A percentile compares a stretch with the other conserved stretches of the same genome.
phyloP scores from a whole-genome alignment of 371 early-diverging fungal species.

The Rhizopus delemar region DNA sequence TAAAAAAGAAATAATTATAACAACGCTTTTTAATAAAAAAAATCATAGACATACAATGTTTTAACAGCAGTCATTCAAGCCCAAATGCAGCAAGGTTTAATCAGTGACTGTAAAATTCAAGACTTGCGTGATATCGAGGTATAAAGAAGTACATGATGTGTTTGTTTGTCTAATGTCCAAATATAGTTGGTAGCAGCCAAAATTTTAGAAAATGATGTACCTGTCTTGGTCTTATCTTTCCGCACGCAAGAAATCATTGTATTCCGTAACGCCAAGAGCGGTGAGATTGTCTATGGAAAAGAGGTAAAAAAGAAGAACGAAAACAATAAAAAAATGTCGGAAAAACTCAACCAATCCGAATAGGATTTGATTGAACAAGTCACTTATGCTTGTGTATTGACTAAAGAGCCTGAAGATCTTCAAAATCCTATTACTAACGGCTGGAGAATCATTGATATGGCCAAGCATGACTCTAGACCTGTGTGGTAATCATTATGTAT shows the following conservation, averaged over 20 bases:
- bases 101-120: conserved; percentile 90
- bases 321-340: neutral
- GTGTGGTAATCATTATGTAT: conserved; percentile 53
- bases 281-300: conserved; percentile 84
- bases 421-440: conserved; percentile 87
- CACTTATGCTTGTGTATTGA: conserved; percentile 85
- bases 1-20: conserved; percentile 16
- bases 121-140: conserved; percentile 91
- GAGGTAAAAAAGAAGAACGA: conserved; percentile 50
- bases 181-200: conserved; percentile 73
- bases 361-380: conserved; percentile 86
- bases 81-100: conserved; percentile 83
- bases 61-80: conserved; percentile 85
- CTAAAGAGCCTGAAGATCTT: conserved; percentile 84
- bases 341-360: neutral
- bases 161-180: neutral
- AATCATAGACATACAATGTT: conserved; percentile 77
- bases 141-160: conserved; percentile 13
- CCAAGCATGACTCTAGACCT: conserved; percentile 74
- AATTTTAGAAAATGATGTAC: conserved; percentile 89
- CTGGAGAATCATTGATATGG: conserved; percentile 91
- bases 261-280: conserved; percentile 84
- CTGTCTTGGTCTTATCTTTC: conserved; percentile 88
- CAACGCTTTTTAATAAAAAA: too few species aligned
- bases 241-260: conserved; percentile 91